Conservation (phyloP, 1,284 basidiomycete species). For the Entoloma clypeatum region DNA sequence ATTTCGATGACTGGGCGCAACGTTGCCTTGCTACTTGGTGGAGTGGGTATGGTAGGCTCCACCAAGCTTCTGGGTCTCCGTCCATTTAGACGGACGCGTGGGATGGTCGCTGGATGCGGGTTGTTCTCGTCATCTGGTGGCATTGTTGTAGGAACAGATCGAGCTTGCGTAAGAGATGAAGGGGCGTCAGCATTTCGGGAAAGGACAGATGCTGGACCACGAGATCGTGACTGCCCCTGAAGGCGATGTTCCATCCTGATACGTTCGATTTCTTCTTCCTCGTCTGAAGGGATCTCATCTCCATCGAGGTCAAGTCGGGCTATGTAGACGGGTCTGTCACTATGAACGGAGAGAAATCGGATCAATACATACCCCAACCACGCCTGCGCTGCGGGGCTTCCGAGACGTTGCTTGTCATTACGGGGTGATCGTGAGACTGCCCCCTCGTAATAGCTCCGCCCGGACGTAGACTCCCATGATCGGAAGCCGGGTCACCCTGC, state of each 20-base stretch:
- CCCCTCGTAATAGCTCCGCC: too few species aligned
- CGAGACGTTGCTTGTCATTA: too few species aligned
- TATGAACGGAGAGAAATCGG: conserved; percentile 3
- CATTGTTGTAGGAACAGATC: conserved; percentile 16
- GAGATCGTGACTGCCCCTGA: conserved; percentile 21
- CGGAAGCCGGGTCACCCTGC: conserved; percentile 16
- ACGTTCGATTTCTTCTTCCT: conserved; percentile 45
- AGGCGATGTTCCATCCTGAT: conserved; percentile 34
- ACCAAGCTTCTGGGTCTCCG: conserved; percentile 9
- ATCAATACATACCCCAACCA: conserved; percentile 46
- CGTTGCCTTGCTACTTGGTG: too few species aligned
- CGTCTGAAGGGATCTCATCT: conserved; percentile 51
- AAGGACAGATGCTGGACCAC: conserved; percentile 7
- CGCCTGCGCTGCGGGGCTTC: conserved; percentile 42
- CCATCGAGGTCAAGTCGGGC: conserved; percentile 56
- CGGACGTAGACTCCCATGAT: conserved; percentile 7
- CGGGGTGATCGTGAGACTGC: too few species aligned
- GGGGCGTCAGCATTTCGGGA: conserved; percentile 9
- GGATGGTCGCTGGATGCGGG: conserved; percentile 2
- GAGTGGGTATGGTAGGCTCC: too few species aligned
- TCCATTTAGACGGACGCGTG: conserved; percentile 14
- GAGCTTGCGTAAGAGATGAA: conserved; percentile 12
- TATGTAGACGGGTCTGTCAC: conserved; percentile 22
- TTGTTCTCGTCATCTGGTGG: conserved; percentile 10
- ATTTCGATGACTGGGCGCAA: too few species aligned